Evolutionary conservation across 495 filamentous ascomycete genomes (phyloP).

Genomic region (Platismatia glauca): DNA sequence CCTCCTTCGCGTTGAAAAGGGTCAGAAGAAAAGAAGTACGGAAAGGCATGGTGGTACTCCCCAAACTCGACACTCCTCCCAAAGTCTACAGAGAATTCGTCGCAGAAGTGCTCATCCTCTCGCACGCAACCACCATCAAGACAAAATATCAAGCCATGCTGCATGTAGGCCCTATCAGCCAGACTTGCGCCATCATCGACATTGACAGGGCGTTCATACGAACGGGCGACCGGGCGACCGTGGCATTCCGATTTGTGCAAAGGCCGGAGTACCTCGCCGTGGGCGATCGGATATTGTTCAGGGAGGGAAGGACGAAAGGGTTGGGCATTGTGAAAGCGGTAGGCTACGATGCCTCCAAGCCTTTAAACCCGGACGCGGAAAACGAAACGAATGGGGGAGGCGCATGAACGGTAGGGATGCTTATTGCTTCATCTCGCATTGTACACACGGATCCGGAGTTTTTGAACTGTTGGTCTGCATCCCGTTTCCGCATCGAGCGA

Average conservation of each 20-base stretch:
- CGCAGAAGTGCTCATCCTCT: slow-evolving; percentile 91
- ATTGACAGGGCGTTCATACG: slow-evolving; percentile 94
- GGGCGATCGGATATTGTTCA: slow-evolving; percentile 84
- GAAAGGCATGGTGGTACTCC: slow-evolving; percentile 96
- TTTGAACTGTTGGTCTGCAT: background rate
- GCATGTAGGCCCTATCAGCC: slow-evolving; percentile 88
- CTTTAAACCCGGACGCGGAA: slow-evolving; percentile 42
- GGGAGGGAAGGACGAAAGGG: slow-evolving; percentile 92
- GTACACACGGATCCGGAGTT: no score
- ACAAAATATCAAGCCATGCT: slow-evolving; percentile 98
- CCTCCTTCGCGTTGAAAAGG: slow-evolving; percentile 80
- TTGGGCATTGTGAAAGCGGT: slow-evolving; percentile 88
- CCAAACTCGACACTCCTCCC: slow-evolving; percentile 61
- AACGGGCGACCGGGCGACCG: slow-evolving; percentile 82
- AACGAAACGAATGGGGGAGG: slow-evolving; percentile 19
- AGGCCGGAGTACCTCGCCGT: slow-evolving; percentile 87
- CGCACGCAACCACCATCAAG: slow-evolving; percentile 97
- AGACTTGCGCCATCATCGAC: slow-evolving; percentile 95
- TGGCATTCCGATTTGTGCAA: slow-evolving; percentile 92
- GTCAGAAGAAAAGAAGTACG: slow-evolving; percentile 86
- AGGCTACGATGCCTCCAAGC: slow-evolving; percentile 66
- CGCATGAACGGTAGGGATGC: background rate
- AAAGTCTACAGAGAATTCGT: slow-evolving; percentile 90
- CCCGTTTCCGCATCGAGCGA: no score
- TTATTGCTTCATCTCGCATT: background rate